Evolutionary conservation across 495 filamentous ascomycete genomes (phyloP), one percentile per base, ranked within the genome.

Genomic region (Aspergillus incahuasiensis): DNA sequence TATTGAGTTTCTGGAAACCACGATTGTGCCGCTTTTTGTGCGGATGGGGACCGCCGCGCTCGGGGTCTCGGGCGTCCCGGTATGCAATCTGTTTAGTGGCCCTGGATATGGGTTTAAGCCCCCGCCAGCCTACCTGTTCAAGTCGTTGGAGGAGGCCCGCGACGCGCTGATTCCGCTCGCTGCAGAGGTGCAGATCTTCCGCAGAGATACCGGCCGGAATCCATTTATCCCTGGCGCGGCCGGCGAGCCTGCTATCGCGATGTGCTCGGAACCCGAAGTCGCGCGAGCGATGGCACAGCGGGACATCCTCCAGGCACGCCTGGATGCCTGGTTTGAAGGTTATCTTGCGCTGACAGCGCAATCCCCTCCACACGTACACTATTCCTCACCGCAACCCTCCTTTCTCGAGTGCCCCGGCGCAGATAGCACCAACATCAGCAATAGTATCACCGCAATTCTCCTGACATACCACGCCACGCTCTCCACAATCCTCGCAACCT

Each of bases 21-120:
- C 62, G 5, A 68, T 76, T 22, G 61, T 75, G 16, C 74, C 74
- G 0, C 66, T 74, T 9, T 74, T 75, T 21, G 42, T 69, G 20
- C 71, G 69, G 6, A 48, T 76, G n/a, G 69, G 25, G 21, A 40
- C 48, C 60, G 32, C 40, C 40, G 16, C 24, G 39, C 19, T 54
- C 6, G 9, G 32, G 4, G 0, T 73, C 7, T 38, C 64, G 28
- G 61, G 60, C 0, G 56, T 58, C 4, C 63, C 55, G 19, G 30
- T 58, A 0, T 63, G 52, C 28, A 45, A 57, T 20, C 21, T 70
- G 11, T 59, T 62, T 32, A 13, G 21, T 3, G n/a, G n/a, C n/a
- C n/a, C n/a, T n/a, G n/a, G n/a, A n/a, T n/a, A n/a, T n/a, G 15
- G 54, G 41, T n/a, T 50, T 0, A 18, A 52, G 19, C 30, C 6